Conservation (phyloP, 208 protist genomes). For the Leishmania tarentolae region DNA sequence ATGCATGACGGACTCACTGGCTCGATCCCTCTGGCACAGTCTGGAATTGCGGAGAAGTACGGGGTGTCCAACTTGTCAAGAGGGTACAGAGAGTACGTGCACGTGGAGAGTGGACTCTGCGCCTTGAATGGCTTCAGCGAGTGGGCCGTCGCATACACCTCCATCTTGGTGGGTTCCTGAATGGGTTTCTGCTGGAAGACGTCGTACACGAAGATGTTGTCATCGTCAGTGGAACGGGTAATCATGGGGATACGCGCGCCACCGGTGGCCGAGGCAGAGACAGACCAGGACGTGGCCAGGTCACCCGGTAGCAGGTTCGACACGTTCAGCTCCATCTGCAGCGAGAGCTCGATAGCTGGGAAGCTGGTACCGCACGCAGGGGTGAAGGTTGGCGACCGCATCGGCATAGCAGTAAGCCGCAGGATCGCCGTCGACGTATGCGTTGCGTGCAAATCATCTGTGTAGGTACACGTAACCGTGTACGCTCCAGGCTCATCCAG, state of each 20-base stretch:
- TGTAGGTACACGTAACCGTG: conserved; percentile 55
- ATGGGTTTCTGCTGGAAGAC: conserved; percentile 5
- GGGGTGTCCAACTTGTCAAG: conserved; percentile 33
- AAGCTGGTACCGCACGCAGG: conserved; percentile 49
- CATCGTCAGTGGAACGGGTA: conserved; percentile 7
- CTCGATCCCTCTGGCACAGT: conserved; percentile 22
- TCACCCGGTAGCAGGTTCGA: conserved; percentile 23
- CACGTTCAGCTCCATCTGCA: conserved; percentile 30
- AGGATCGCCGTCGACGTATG: conserved; percentile 27
- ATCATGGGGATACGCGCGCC: conserved; percentile 20
- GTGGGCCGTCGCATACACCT: conserved; percentile 31
- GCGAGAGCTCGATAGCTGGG: conserved; percentile 37
- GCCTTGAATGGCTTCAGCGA: conserved; percentile 51
- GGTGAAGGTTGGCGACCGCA: conserved; percentile 34
- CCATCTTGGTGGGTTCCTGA: conserved; percentile 2
- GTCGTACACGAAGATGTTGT: conserved; percentile 29
- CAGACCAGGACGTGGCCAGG: conserved; percentile 25
- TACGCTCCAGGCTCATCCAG: conserved; percentile 40
- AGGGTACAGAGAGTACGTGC: conserved; percentile 42
- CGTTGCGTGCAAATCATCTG: conserved; percentile 36
- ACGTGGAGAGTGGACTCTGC: conserved; percentile 29
- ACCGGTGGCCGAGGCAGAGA: conserved; percentile 18
- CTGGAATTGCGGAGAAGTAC: conserved; percentile 36
- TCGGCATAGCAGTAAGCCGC: conserved; percentile 31
- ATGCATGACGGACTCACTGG: conserved; percentile 31